phyloP scores from a whole-genome alignment of 371 early-diverging fungal genomes.

The Massospora cicadina region DNA sequence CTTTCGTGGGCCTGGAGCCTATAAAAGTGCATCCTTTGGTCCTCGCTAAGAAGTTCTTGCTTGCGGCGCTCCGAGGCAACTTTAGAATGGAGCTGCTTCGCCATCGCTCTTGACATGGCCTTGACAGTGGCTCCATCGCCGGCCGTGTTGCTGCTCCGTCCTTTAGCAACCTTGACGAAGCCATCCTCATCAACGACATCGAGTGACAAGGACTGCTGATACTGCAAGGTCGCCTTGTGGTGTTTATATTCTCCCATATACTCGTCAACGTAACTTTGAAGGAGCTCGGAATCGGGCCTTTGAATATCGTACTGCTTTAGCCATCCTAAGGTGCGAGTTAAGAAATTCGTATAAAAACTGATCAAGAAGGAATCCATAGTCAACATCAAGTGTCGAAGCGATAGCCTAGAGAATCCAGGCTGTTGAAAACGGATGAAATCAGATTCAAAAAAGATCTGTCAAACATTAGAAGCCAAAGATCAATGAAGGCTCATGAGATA shows the following conservation, averaged over 20 bases:
- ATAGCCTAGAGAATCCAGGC: too few relatives aligned
- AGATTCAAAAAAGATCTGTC: too few relatives aligned
- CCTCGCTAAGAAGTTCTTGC: neutral
- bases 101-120: neutral
- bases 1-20: neutral
- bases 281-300: neutral
- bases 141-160: neutral
- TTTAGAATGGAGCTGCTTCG: neutral
- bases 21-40: neutral
- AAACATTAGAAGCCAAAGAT: too few relatives aligned
- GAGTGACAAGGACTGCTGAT: neutral
- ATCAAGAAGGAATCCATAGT: too few relatives aligned
- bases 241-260: neutral
- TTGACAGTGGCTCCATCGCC: neutral
- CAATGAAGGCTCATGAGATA: too few relatives aligned
- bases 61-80: neutral
- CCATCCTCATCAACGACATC: conserved; percentile 4
- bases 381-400: too few relatives aligned
- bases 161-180: neutral
- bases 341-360: neutral
- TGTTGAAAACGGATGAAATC: too few relatives aligned
- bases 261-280: neutral
- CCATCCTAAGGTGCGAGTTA: neutral
- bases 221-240: neutral
- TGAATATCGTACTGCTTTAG: neutral